Conservation (phyloP, 371 early-diverging fungal genomes). For the Rhizopus delemar region DNA sequence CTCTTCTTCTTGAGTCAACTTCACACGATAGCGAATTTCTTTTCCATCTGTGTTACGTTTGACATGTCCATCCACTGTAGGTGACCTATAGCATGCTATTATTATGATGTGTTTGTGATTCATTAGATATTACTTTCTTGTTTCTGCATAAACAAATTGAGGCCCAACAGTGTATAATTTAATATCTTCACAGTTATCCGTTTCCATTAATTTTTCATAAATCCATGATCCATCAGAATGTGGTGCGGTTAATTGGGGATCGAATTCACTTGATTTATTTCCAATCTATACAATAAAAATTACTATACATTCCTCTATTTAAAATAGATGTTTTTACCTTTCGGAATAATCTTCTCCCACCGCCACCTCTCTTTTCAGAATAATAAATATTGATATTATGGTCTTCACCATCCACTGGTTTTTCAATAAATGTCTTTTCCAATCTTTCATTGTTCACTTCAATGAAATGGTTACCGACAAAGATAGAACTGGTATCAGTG, state of each 20-base stretch:
- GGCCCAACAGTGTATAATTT: slow-evolving; percentile 96
- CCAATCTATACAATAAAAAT: slow-evolving; percentile 62
- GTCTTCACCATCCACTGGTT: slow-evolving; percentile 95
- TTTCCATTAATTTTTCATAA: slow-evolving; percentile 95
- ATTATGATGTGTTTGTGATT: too few species aligned
- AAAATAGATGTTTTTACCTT: slow-evolving; percentile 61
- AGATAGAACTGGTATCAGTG: slow-evolving; percentile 24
- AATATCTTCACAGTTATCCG: slow-evolving; percentile 95
- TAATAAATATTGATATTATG: slow-evolving; percentile 98
- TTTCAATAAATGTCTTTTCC: slow-evolving; percentile 96
- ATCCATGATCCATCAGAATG: slow-evolving; percentile 86
- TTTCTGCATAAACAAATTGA: slow-evolving; percentile 93
- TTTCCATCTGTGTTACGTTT: slow-evolving; percentile 95
- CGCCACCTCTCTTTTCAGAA: slow-evolving; percentile 80
- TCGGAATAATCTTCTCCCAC: slow-evolving; percentile 91
- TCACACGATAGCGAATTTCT: slow-evolving; percentile 92
- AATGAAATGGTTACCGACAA: slow-evolving; percentile 67
- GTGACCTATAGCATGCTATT: slow-evolving; percentile 63
- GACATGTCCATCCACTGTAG: slow-evolving; percentile 97
- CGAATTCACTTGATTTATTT: slow-evolving; percentile 94
- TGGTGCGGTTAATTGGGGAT: slow-evolving; percentile 66
- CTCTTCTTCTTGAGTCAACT: slow-evolving; percentile 79
- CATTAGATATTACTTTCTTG: slow-evolving; percentile 75
- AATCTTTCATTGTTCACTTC: slow-evolving; percentile 67
- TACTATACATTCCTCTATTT: not conserved